These are phyloP conservation scores for Linanthus parryae DNA, from an alignment of 148 eudicot species.

Conservation along the genomic window DNA sequence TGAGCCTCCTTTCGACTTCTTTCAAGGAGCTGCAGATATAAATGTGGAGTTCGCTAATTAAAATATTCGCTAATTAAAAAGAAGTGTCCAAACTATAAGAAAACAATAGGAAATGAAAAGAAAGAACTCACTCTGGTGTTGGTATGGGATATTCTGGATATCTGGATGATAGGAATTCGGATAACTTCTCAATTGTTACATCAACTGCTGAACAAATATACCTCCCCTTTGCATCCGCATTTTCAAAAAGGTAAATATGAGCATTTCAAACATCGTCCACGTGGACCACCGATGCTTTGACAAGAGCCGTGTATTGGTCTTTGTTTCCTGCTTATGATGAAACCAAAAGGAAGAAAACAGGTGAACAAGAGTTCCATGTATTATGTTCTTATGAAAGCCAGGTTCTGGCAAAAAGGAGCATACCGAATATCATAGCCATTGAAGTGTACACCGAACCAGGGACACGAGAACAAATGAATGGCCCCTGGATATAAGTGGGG, in stretches of 20 bases:
- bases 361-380: no score
- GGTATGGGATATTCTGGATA: constrained; percentile 22
- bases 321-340: constrained; percentile 14
- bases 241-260: constrained; percentile 24
- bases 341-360: no score
- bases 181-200: constrained; percentile 8
- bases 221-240: constrained; percentile 25
- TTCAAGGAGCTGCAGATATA: constrained; percentile 6
- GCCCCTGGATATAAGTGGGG: constrained; percentile 33
- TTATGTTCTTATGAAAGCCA: no score
- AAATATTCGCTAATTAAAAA: background rate
- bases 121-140: constrained; percentile 14
- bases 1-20: background rate
- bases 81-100: background rate
- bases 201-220: constrained; percentile 15
- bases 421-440: constrained; percentile 34
- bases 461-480: constrained; percentile 25
- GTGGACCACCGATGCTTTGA: constrained; percentile 11
- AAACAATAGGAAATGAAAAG: background rate
- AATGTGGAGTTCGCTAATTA: no score
- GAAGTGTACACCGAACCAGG: constrained; percentile 29
- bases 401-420: no score
- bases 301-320: background rate
- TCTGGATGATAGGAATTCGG: constrained; percentile 15
- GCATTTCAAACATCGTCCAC: constrained; percentile 27